phyloP scores from a whole-genome alignment of 75 land plant genomes.

The Selaginella tamariscina region DNA sequence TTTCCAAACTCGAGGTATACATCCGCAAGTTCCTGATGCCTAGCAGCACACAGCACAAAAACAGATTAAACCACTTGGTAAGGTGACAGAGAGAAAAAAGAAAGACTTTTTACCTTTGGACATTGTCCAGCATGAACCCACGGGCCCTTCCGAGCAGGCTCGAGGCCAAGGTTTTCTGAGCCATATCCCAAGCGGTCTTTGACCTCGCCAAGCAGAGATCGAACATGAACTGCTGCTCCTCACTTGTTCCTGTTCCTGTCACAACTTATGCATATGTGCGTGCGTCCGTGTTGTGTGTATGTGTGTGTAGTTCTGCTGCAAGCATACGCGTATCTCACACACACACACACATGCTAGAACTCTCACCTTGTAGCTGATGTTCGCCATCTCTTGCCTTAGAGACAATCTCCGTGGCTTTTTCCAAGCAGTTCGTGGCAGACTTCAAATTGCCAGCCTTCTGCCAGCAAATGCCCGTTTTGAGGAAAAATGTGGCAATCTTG shows the following conservation, averaged over 20 bases:
- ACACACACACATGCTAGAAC: too few relatives aligned
- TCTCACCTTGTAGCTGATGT: too few relatives aligned
- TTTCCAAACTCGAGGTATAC: conserved; percentile 59
- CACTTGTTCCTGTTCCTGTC: conserved; percentile 34
- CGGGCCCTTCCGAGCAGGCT: conserved; percentile 56
- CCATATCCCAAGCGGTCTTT: conserved; percentile 55
- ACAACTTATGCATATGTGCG: too few relatives aligned
- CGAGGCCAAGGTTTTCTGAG: conserved; percentile 46
- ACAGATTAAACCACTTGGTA: too few relatives aligned
- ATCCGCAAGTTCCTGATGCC: conserved; percentile 43
- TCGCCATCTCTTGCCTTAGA: conserved; percentile 25
- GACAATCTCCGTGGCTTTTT: conserved; percentile 50
- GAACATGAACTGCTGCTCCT: conserved; percentile 41
- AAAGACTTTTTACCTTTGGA: too few relatives aligned
- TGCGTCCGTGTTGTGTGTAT: too few relatives aligned
- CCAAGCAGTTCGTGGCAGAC: conserved; percentile 58
- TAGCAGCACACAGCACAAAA: too few relatives aligned
- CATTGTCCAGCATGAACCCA: conserved; percentile 23
- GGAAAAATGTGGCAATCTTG: conserved; percentile 54
- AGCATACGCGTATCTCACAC: too few relatives aligned
- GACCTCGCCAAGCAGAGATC: conserved; percentile 61
- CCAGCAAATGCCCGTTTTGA: conserved; percentile 65
- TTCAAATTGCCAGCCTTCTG: conserved; percentile 39
- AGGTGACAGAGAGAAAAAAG: too few relatives aligned
- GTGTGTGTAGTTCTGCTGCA: too few relatives aligned